These are phyloP conservation scores for Mimosa bimucronata DNA, from an alignment of 306 rosid species.

Conservation along the genomic window DNA sequence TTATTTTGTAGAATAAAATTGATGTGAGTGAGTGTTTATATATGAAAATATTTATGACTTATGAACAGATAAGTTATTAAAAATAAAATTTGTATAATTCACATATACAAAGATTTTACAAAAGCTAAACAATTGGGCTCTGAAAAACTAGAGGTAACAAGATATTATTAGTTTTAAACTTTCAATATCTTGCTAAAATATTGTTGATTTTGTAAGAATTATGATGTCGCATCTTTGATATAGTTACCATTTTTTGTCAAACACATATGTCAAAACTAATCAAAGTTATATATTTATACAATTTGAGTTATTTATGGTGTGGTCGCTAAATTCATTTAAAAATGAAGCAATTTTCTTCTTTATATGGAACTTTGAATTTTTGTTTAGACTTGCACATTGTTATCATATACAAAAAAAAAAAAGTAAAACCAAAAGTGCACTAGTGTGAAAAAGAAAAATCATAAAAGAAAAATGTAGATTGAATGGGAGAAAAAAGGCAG, in stretches of 20 bases:
- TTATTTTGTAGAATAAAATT: no score
- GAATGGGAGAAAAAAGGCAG: background rate
- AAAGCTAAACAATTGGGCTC: background rate
- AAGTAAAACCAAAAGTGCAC: background rate
- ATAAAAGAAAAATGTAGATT: background rate
- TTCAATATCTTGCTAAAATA: background rate
- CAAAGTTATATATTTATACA: background rate
- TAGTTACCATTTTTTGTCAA: background rate
- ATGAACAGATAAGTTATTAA: no score
- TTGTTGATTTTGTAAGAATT: background rate
- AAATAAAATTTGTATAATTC: no score
- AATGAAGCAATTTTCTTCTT: no score
- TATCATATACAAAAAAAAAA: no score
- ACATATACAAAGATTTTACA: no score
- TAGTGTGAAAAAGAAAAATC: background rate
- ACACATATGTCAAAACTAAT: background rate
- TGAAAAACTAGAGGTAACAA: background rate
- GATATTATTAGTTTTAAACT: background rate
- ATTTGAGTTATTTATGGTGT: background rate
- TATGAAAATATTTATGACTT: no score
- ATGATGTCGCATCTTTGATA: background rate
- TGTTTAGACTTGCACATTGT: background rate
- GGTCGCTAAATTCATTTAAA: background rate
- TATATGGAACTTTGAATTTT: no score
- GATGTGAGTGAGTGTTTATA: no score